Evolutionary conservation across 148 eudicot genomes (phyloP), one percentile per base, ranked within the genome.

Genomic region (Diospyros lotus): DNA sequence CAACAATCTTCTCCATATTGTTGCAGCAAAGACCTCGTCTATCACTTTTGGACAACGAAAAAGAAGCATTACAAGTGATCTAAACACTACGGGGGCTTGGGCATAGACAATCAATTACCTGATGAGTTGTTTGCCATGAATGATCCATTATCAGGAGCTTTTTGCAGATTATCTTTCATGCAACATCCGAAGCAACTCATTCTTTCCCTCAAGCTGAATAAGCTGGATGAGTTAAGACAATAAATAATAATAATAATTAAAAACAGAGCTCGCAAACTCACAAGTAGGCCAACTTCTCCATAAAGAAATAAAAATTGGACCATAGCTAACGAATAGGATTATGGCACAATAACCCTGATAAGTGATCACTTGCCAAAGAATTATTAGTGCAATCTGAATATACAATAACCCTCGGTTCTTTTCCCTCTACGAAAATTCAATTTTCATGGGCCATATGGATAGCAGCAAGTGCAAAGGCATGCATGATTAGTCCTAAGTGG

Each of bases 171-270:
- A 86, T 90, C 93, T 44, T 89, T 93, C 40, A 76, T 81, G 78
- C 98, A 93, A 79, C 98, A 93, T 72, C 88, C 51, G 42, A 93
- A 93, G 82, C 98, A 90, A 74, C 91, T 82, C 98, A 90, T 93
- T 73, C 75, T 60, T 77, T 74, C 71, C 54, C 45, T 59, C 64
- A 53, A 60, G 46, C 28, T 58, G 55, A 61, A 52, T 59, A 76
- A 67, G 65, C 88, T 79, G 79, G 39, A 80, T 62, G 63, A 74
- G 64, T 76, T 4, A 75, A 55, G 75, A 74, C 0, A 50, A 28
- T 28, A 28, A 28, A 28, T 28, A 28, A 28, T 28, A 28, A 28
- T 28, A 28, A 66, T 66, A 39, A 44, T 11, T 68, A 50, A 46
- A 66, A 15, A 44, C 41, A 45, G 15, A 69, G 8, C 43, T 11